These are phyloP conservation scores for Trichoderma afroharzianum DNA, from an alignment of 2,329 filamentous ascomycete species.

Conservation along the genomic window DNA sequence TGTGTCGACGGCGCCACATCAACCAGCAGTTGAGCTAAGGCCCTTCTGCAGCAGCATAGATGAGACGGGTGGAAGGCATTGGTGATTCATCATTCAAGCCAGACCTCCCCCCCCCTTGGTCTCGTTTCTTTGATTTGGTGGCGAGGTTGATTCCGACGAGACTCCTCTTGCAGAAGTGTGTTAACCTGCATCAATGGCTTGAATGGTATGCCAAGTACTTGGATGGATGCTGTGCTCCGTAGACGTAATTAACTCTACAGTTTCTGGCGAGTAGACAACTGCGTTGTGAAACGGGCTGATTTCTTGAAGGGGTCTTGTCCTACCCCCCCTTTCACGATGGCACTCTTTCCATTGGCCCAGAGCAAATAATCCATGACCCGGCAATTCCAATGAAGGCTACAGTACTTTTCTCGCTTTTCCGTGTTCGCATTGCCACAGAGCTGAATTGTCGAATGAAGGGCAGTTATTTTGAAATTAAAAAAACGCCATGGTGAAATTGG, in stretches of 20 bases:
- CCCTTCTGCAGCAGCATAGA: background rate
- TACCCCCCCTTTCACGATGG: background rate
- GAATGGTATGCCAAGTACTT: background rate
- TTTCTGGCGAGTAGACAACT: background rate
- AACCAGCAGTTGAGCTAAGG: background rate
- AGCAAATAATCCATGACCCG: background rate
- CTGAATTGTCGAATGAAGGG: background rate
- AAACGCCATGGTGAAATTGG: background rate
- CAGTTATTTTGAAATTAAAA: background rate
- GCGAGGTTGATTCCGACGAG: background rate
- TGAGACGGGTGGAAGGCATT: background rate
- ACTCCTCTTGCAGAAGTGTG: background rate
- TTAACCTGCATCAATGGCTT: background rate
- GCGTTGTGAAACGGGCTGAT: conserved; percentile 1
- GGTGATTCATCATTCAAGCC: background rate
- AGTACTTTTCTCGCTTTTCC: background rate
- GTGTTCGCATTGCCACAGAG: background rate
- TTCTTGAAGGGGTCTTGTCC: conserved; percentile 6
- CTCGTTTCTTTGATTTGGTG: background rate
- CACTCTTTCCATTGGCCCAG: background rate
- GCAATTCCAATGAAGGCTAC: background rate
- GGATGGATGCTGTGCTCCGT: background rate
- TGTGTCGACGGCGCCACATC: conserved; percentile 3
- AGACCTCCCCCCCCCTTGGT: background rate
- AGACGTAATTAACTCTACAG: background rate